Evolutionary conservation across 768 basidiomycete species (phyloP).

Genomic region (Candolleomyces efflorescens): DNA sequence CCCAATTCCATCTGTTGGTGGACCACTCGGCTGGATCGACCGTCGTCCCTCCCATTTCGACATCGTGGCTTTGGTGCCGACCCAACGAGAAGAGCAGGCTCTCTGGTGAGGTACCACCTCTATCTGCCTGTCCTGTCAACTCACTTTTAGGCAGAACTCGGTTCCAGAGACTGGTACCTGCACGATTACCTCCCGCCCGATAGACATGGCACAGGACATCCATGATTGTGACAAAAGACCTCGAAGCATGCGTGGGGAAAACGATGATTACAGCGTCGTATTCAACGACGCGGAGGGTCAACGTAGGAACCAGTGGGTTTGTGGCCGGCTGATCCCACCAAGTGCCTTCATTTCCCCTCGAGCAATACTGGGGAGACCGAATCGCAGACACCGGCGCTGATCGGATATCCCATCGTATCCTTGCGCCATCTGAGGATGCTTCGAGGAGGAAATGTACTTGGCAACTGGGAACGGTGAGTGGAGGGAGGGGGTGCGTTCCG

Average conservation of each 20-base stretch:
- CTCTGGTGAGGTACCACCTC: neutral
- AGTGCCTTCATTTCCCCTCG: neutral
- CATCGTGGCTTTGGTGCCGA: neutral
- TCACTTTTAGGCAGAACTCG: too few species aligned
- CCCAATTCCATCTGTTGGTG: too few species aligned
- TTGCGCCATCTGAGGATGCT: neutral
- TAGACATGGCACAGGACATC: neutral
- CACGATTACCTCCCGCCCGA: too few species aligned
- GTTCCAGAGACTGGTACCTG: too few species aligned
- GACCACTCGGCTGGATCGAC: too few species aligned
- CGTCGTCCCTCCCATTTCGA: neutral
- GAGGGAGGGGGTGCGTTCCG: too few species aligned
- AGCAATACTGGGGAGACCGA: neutral
- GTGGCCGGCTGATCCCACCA: neutral
- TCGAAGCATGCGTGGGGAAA: neutral
- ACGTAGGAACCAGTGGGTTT: neutral
- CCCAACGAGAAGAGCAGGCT: neutral
- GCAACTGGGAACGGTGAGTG: too few species aligned
- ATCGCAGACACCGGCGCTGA: neutral
- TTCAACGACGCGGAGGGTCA: neutral
- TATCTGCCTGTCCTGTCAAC: neutral
- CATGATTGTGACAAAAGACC: neutral
- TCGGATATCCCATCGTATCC: neutral
- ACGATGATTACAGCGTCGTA: neutral
- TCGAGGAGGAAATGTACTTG: too few species aligned